Percentiles rank a stretch among this genome's conserved stretches.
phyloP scores from a whole-genome alignment of 257 asterid genomes.

The Linaria vulgaris region DNA sequence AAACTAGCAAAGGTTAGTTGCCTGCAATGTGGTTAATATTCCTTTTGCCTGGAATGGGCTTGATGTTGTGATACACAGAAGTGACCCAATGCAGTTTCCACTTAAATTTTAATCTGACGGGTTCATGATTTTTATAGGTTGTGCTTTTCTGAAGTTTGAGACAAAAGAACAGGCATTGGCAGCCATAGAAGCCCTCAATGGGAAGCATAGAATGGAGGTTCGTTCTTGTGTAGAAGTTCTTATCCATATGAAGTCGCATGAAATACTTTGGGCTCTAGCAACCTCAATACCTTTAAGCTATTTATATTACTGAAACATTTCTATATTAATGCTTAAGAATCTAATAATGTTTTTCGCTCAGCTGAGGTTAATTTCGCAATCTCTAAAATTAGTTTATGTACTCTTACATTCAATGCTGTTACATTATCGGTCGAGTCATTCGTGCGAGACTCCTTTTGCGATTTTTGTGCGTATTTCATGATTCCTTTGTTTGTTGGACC shows the following conservation, averaged over 20 bases:
- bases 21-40: constrained; percentile 8
- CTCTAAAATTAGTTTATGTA: constrained; percentile 1
- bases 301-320: not conserved
- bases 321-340: constrained; percentile 9
- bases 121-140: constrained; percentile 49
- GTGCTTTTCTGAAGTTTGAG: constrained; percentile 92
- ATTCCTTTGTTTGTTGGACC: constrained; percentile 6
- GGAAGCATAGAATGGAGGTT: constrained; percentile 98
- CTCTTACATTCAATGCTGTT: constrained; percentile 1
- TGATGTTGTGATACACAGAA: constrained; percentile 9
- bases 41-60: constrained; percentile 27
- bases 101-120: constrained; percentile 19
- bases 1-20: constrained; percentile 83
- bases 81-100: constrained; percentile 9
- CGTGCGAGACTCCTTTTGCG: too few species aligned
- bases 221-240: constrained; percentile 18
- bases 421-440: too few species aligned
- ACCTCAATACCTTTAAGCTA: not conserved
- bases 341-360: not conserved
- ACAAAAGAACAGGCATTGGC: constrained; percentile 87
- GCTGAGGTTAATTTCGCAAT: constrained; percentile 11
- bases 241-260: constrained; percentile 1
- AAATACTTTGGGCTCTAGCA: not conserved
- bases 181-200: constrained; percentile 85
- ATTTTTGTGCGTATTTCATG: too few species aligned